These are phyloP conservation scores for Terana coerulea DNA, from an alignment of 768 basidiomycete species.

Conservation along the genomic window DNA sequence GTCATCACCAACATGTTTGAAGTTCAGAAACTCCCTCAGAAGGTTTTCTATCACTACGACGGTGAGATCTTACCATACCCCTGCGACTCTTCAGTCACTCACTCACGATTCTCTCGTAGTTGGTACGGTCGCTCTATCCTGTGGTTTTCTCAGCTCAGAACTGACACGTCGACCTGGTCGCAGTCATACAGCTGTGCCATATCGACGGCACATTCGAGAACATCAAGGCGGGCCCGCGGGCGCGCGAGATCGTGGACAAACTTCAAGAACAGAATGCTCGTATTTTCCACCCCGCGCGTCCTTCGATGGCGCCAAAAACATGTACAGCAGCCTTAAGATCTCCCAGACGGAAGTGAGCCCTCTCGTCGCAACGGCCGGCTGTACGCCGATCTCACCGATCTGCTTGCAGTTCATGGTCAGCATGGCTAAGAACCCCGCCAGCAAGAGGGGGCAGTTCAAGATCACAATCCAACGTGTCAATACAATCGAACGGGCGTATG, in stretches of 20 bases:
- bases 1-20: slow-evolving; percentile 9
- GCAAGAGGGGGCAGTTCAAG: not conserved
- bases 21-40: slow-evolving; percentile 1
- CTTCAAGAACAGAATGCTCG: slow-evolving; percentile 1
- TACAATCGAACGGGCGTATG: slow-evolving; percentile 4
- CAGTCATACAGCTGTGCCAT: not conserved
- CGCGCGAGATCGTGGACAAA: slow-evolving; percentile 6
- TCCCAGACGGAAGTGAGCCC: not conserved
- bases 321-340: slow-evolving; percentile 1
- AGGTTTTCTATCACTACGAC: slow-evolving; percentile 9
- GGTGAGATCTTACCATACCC: too few relatives aligned
- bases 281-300: not conserved
- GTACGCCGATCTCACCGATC: not conserved
- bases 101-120: too few relatives aligned
- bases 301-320: slow-evolving; percentile 11
- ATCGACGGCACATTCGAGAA: not conserved
- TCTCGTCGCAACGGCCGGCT: not conserved
- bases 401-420: slow-evolving; percentile 7
- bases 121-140: too few relatives aligned
- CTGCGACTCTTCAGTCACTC: too few relatives aligned
- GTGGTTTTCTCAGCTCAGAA: not conserved
- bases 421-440: not conserved
- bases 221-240: not conserved
- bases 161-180: not conserved
- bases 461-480: slow-evolving; percentile 2